phyloP scores from a whole-genome alignment of 176 grass and related monocot genomes.

The Phoenix dactylifera region DNA sequence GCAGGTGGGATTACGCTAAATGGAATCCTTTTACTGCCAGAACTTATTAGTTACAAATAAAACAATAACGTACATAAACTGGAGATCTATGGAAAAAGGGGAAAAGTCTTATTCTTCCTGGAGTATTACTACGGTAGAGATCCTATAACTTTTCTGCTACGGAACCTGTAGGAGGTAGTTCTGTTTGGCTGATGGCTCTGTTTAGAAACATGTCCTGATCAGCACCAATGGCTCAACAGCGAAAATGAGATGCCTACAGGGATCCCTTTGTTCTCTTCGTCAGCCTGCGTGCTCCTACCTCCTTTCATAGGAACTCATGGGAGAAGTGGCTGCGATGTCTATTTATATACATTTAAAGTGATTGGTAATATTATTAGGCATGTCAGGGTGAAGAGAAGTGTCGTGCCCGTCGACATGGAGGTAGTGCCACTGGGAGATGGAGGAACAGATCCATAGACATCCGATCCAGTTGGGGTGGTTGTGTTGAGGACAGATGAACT shows the following conservation, averaged over 20 bases:
- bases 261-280: background rate
- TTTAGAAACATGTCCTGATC: background rate
- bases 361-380: background rate
- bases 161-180: background rate
- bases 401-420: background rate
- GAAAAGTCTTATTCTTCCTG: background rate
- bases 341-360: background rate
- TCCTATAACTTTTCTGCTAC: conserved; percentile 3
- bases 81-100: background rate
- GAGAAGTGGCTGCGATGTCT: background rate
- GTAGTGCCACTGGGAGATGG: background rate
- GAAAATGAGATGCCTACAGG: background rate
- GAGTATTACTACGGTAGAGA: background rate
- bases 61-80: background rate
- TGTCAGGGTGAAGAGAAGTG: background rate
- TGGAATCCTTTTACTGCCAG: background rate
- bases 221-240: background rate
- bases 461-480: background rate
- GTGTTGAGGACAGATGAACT: conserved; percentile 6
- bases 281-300: too few species aligned
- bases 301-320: background rate
- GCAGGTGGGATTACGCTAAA: too few species aligned
- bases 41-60: background rate
- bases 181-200: background rate
- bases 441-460: conserved; percentile 4